These are phyloP conservation scores for Priceomyces fermenticarens DNA, from an alignment of 805 yeast species.

Conservation along the genomic window DNA sequence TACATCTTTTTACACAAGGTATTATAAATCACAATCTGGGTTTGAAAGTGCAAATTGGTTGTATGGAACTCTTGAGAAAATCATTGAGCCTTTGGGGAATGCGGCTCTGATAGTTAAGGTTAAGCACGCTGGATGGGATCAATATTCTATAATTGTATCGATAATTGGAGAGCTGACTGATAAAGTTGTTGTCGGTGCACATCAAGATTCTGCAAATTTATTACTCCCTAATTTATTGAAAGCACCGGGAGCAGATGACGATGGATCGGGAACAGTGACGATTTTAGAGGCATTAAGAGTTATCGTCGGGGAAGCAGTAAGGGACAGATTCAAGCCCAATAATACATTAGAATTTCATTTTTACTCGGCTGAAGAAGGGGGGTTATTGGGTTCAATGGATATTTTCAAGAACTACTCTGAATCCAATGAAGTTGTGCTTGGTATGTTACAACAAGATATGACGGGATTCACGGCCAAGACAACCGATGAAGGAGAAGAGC, in stretches of 20 bases:
- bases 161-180: conserved; percentile 51
- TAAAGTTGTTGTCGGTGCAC: conserved; percentile 80
- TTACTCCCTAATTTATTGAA: conserved; percentile 62
- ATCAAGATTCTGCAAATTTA: conserved; percentile 80
- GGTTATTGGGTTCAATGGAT: conserved; percentile 80
- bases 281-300: conserved; percentile 72
- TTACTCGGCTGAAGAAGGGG: conserved; percentile 95
- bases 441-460: conserved; percentile 95
- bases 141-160: conserved; percentile 68
- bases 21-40: conserved; percentile 73
- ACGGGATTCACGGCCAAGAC: conserved; percentile 69
- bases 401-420: conserved; percentile 58
- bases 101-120: conserved; percentile 44
- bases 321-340: conserved; percentile 46
- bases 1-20: conserved; percentile 71
- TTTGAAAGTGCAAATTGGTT: conserved; percentile 71
- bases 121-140: conserved; percentile 70
- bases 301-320: conserved; percentile 36
- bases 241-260: conserved; percentile 96
- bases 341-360: conserved; percentile 90
- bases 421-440: conserved; percentile 53
- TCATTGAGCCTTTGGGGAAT: conserved; percentile 24
- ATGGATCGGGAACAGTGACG: conserved; percentile 85
- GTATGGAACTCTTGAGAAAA: conserved; percentile 42
- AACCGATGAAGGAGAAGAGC: conserved; percentile 49